These are phyloP conservation scores for Kuraishia floccosa DNA, from an alignment of 805 yeast species.

Conservation along the genomic window DNA sequence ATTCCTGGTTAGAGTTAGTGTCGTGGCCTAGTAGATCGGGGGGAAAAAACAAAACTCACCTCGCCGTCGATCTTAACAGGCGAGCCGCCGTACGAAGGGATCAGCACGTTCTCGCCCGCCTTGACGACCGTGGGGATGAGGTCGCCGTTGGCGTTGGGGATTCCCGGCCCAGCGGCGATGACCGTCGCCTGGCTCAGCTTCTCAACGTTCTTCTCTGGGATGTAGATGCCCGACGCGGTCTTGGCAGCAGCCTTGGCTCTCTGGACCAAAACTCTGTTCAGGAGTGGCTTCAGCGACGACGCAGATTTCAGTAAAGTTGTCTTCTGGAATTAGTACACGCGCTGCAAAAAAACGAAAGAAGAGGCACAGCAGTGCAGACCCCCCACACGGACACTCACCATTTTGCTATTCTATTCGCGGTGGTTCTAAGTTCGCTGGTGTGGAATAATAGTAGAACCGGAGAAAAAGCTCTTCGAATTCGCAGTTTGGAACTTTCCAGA, in stretches of 20 bases:
- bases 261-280: slow-evolving; percentile 95
- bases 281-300: slow-evolving; percentile 79
- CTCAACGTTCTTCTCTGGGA: slow-evolving; percentile 94
- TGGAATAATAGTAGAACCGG: not conserved
- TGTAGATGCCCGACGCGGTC: slow-evolving; percentile 86
- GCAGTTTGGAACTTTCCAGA: too few relatives aligned
- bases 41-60: not conserved
- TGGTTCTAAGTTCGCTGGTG: not conserved
- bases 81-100: slow-evolving; percentile 92
- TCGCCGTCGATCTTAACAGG: slow-evolving; percentile 77
- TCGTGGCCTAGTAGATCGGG: not conserved
- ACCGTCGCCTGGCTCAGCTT: slow-evolving; percentile 90
- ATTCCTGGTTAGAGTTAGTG: slow-evolving; percentile 18
- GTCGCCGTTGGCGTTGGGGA: slow-evolving; percentile 64
- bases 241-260: slow-evolving; percentile 84
- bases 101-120: slow-evolving; percentile 89
- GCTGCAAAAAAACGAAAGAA: not conserved
- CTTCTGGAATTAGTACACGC: too few relatives aligned
- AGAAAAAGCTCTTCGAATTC: too few relatives aligned
- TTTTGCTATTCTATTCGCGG: not conserved
- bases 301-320: slow-evolving; percentile 59
- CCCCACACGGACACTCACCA: not conserved
- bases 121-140: slow-evolving; percentile 63
- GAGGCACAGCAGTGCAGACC: not conserved
- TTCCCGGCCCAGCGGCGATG: slow-evolving; percentile 93